phyloP scores from a whole-genome alignment of 2,329 filamentous ascomycete genomes.

The Alternaria viburni region DNA sequence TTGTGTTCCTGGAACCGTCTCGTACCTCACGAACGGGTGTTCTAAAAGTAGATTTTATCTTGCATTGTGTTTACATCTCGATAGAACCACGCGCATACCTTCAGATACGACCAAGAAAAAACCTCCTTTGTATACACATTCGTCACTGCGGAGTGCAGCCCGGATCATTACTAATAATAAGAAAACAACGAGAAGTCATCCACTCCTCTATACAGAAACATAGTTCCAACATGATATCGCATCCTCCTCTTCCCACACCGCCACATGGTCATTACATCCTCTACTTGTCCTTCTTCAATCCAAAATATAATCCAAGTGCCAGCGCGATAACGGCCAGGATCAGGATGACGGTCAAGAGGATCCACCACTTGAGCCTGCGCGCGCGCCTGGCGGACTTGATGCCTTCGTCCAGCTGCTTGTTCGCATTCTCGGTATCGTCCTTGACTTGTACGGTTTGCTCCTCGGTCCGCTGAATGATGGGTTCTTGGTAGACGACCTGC shows the following conservation, averaged over 20 bases:
- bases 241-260: not conserved
- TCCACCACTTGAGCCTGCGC: conserved; percentile 84
- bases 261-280: not conserved
- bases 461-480: conserved; percentile 67
- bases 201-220: not conserved
- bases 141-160: conserved; percentile 2
- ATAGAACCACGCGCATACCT: not conserved
- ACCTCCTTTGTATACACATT: not conserved
- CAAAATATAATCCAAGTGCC: conserved; percentile 57
- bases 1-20: not conserved
- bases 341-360: conserved; percentile 63
- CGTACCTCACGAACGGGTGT: not conserved
- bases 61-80: not conserved
- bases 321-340: conserved; percentile 59
- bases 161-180: conserved; percentile 5
- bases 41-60: not conserved
- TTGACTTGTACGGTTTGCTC: conserved; percentile 69
- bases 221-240: not conserved
- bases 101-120: not conserved
- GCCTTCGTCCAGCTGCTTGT: conserved; percentile 71
- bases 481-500: conserved; percentile 74
- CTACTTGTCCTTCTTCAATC: conserved; percentile 33
- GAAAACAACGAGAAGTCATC: not conserved
- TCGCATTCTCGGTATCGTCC: conserved; percentile 71
- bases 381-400: conserved; percentile 70